phyloP scores from a whole-genome alignment of 768 basidiomycete species.

The Psilocybe cyanescens region DNA sequence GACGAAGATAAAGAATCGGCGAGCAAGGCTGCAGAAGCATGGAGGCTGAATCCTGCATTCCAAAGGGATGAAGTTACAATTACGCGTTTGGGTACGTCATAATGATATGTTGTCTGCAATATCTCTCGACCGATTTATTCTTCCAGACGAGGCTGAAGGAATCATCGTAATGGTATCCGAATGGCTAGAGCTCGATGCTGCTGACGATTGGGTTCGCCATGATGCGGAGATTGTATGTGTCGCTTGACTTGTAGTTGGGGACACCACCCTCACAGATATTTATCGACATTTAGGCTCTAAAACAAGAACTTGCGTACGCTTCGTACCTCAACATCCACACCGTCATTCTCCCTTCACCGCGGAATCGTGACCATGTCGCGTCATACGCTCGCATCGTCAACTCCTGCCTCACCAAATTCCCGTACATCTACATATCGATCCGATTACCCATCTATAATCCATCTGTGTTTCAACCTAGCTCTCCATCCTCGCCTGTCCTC shows the following conservation, averaged over 20 bases:
- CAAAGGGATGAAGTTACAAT: constrained; percentile 85
- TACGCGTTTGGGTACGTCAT: constrained; percentile 77
- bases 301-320: constrained; percentile 92
- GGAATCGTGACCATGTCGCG: constrained; percentile 79
- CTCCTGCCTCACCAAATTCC: constrained; percentile 69
- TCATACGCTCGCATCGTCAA: constrained; percentile 94
- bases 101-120: constrained; percentile 10
- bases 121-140: not conserved
- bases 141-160: constrained; percentile 72
- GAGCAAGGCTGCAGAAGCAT: constrained; percentile 77
- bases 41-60: constrained; percentile 86
- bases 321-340: constrained; percentile 88
- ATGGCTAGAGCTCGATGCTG: constrained; percentile 94
- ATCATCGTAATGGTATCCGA: constrained; percentile 83
- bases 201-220: constrained; percentile 92
- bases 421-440: constrained; percentile 81
- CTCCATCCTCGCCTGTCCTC: constrained; percentile 11
- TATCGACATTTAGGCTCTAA: constrained; percentile 67
- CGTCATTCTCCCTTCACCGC: constrained; percentile 88
- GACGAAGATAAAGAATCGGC: constrained; percentile 43
- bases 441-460: constrained; percentile 85
- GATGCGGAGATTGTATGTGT: constrained; percentile 89
- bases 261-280: not conserved
- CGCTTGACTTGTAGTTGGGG: constrained; percentile 16
- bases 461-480: constrained; percentile 17